Conservation (phyloP, 2,329 filamentous ascomycete genomes). For the Pseudonectria foliicola region DNA sequence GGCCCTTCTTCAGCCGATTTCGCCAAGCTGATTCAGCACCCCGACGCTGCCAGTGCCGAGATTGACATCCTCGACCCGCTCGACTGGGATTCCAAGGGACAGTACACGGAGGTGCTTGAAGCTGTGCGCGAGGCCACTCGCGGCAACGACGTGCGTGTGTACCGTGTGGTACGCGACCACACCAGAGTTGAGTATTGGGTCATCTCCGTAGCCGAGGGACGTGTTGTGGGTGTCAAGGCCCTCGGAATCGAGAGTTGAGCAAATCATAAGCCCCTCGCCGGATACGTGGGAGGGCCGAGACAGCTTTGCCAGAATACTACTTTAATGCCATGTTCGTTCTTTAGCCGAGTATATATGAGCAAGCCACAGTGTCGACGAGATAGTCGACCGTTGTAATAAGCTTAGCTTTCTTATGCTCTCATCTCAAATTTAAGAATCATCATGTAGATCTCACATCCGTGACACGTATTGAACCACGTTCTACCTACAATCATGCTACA, state of each 20-base stretch:
- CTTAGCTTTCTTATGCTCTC: no score
- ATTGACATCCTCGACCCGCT: constrained; percentile 60
- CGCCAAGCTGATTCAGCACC: constrained; percentile 56
- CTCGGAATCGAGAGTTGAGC: constrained; percentile 58
- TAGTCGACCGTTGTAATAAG: no score
- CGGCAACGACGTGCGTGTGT: constrained; percentile 67
- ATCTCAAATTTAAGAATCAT: no score
- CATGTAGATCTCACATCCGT: no score
- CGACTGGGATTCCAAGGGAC: constrained; percentile 65
- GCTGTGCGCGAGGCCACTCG: constrained; percentile 58
- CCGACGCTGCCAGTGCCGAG: constrained; percentile 42
- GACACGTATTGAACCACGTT: no score
- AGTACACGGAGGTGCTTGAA: constrained; percentile 63
- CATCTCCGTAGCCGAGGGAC: constrained; percentile 54
- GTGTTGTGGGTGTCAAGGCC: constrained; percentile 71
- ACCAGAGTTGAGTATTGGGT: constrained; percentile 75
- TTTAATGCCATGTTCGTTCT: no score
- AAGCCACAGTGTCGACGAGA: no score
- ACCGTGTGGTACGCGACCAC: constrained; percentile 56
- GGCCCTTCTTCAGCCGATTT: constrained; percentile 52
- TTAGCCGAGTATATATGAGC: no score
- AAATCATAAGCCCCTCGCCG: no score
- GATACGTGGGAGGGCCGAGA: no score
- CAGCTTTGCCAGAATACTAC: no score
- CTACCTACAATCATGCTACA: no score